Evolutionary conservation across 306 rosid species (phyloP), one percentile per base, ranked within the genome.

Genomic region (Cyclanthera cordifolia): DNA sequence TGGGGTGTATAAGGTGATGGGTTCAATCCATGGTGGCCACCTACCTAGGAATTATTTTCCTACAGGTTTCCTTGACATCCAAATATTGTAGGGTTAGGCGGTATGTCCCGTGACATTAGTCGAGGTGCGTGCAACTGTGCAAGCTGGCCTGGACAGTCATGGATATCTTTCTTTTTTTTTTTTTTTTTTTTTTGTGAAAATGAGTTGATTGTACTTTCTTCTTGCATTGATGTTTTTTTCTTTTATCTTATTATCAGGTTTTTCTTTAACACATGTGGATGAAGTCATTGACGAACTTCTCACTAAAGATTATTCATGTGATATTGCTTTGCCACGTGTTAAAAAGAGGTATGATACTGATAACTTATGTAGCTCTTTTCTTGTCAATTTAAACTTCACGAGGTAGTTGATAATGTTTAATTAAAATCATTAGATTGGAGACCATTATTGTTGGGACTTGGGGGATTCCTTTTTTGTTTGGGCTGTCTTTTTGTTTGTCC

Each of bases 231-330:
- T 56, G 46, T n/a, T 47, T 45, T 41, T 8, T 50, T n/a, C n/a
- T 16, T n/a, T 2, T 19, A 61, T 61, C 72, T 54, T 76, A 21
- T 25, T 77, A 65, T 74, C 81, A 93, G 99, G 78, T 52, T 94
- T 82, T 78, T 0, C 79, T 24, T 83, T 94, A 86, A 88, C 97
- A 1, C 99, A 88, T 50, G 96, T 94, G 77, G 99, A 94, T 79
- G 99, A 94, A 87, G 89, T 90, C 66, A 94, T 94, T 67, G 97
- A 94, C 77, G 99, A 94, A 70, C 96, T 94, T 82, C 82, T 94
- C 61, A 90, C 89, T 2, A 88, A 11, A 37, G 99, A 94, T 77
- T 94, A 90, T 73, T 90, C 91, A 30, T 94, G 97, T 34, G 99
- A 94, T 76, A 77, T 94, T 82, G 97, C 99, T 21, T 5, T 94